Evolutionary conservation across 176 grass and related monocot genomes (phyloP), one percentile per base, ranked within the genome.

Genomic region (Stipa capillata): DNA sequence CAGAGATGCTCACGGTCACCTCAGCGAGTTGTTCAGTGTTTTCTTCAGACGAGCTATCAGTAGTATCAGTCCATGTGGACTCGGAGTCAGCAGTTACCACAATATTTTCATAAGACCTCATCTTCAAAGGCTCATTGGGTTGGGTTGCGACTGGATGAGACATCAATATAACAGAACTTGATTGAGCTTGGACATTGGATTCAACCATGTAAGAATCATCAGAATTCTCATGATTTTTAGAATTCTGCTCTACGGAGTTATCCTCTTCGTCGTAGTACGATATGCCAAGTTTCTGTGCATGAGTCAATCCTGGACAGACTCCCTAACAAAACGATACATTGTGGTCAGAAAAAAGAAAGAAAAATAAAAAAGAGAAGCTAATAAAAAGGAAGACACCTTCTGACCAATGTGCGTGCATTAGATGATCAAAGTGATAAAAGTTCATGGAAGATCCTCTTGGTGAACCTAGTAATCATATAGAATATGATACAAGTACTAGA

Each of bases 271-370:
- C 80, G 27, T 58, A 77, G 69, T 90, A 98, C 3, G 83, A 87
- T 80, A 92, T 89, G 33, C 92, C 92, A 77, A 89, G 89, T 77
- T 85, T 98, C 83, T 94, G 95, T 48, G 76, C 89, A 78, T 98
- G 87, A 84, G 78, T 91, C 73, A 98, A 87, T 52, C 95, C 92
- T 65, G 51, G 85, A 89, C 92, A 98, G 6, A 82, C 84, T 69
- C 95, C 92, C 95, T 98, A 78, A 32, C 58, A 81, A 75, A 91
- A 59, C 65, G 27, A 74, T 48, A 68, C 8, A 59, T 36, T 36
- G 44, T 8, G 12, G 40, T 69, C 64, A 83, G 61, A 27, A 21
- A 27, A 69, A 72, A 23, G 51, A n/a, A n/a, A n/a, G n/a, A n/a
- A n/a, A n/a, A n/a, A n/a, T n/a, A n/a, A n/a, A n/a, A n/a, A n/a